phyloP scores from a whole-genome alignment of 192 early-diverging fungal species.

The Gryganskiella cystojenkinii region DNA sequence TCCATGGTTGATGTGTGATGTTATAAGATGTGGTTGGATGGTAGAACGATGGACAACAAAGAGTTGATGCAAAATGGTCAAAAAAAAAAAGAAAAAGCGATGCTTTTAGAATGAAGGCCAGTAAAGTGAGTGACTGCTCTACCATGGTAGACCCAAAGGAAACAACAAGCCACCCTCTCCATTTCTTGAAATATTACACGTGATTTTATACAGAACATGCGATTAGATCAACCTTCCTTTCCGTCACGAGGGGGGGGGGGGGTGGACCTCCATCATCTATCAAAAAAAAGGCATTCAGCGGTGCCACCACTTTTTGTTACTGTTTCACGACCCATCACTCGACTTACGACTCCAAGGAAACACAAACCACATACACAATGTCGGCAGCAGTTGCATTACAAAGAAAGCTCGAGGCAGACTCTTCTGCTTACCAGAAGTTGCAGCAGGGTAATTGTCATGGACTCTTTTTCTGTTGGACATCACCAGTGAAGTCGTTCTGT shows the following conservation, averaged over 20 bases:
- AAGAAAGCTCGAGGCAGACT: slow-evolving; percentile 75
- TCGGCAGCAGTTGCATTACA: slow-evolving; percentile 56
- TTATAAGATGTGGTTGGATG: not conserved
- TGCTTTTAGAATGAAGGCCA: not conserved
- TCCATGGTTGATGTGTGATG: slow-evolving; percentile 33
- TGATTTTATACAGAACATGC: not conserved
- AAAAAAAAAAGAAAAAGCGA: slow-evolving; percentile 20
- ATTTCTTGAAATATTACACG: not conserved
- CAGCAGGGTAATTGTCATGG: slow-evolving; percentile 68
- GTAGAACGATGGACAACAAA: not conserved
- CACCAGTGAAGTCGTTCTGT: not conserved
- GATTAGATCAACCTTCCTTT: slow-evolving; percentile 8
- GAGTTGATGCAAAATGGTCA: not conserved
- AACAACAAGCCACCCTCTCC: slow-evolving; percentile 6
- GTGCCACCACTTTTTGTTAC: not conserved
- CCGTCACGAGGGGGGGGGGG: not conserved
- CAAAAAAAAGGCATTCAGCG: not conserved
- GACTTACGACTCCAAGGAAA: not conserved
- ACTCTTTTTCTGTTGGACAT: not conserved
- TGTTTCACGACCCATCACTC: not conserved
- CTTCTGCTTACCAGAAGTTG: slow-evolving; percentile 74
- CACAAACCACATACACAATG: slow-evolving; percentile 26
- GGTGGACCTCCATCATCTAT: not conserved
- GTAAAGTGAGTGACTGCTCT: not conserved
- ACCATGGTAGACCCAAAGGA: not conserved